Base-by-base conservation (phyloP, 2,329 filamentous ascomycete genomes). In the Monosporascus sp. region DNA sequence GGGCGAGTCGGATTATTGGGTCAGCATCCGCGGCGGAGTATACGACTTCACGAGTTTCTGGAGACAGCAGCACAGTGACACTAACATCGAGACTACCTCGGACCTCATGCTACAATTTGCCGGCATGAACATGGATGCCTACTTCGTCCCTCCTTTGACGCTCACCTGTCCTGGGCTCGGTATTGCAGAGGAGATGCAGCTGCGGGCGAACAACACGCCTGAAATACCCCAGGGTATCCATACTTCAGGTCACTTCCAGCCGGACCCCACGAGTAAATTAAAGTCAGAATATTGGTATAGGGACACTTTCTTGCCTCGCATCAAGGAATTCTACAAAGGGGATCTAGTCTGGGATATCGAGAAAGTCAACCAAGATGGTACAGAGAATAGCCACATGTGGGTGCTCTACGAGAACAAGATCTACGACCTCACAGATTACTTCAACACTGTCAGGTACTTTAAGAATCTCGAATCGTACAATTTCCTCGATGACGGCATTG, bases 11-110 rank as follows among this genome's bases (percentile, higher is more conserved):
- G 88, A 96, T 65, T 97, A 86, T 68, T 99, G 81, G 74, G 93
- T 97, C 63, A 90, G 88, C 62, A 85, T 95, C 60, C 87, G 86
- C 53, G 94, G 94, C 57, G 84, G 84, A 42, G 93, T 97, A 34
- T 99, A 97, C 72, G 94, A 99, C 64, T 83, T 99, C 45, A 83
- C 85, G 50, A 89, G 92, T 52, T 99, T 96, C 69, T 97, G 87
- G 84, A 89, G 81, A 64, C 72, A 81, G 22, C 83, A 95, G 53
- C 94, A 99, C 74, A 93, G 90, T 66, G 90, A 95, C 64, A 84
- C 73, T 9, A 71, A 69, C 47, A 83, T 81, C 49, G 76, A 85
- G 53, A 86, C 84, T 0, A 80, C 77, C 1, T 75, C 73, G 4
- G 74, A 78, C 1, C 71, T 76, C 51, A 97, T 99, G 94, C 65